Evolutionary conservation across 2,329 filamentous ascomycete genomes (phyloP).

Genomic region (Exophiala viscosa): DNA sequence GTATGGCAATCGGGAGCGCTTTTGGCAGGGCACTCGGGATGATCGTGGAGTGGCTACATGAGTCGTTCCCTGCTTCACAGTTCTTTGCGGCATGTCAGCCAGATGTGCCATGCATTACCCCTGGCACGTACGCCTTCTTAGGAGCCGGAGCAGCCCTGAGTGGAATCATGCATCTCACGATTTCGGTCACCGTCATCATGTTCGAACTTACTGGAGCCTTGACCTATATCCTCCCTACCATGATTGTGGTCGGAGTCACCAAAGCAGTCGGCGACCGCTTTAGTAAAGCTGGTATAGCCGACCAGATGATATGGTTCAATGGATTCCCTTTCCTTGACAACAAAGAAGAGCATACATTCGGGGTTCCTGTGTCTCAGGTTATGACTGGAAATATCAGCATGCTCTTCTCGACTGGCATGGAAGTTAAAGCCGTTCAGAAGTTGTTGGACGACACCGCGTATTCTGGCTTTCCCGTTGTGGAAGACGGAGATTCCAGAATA

Average conservation of each 20-base stretch:
- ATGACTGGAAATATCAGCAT: constrained; percentile 74
- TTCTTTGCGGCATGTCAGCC: constrained; percentile 89
- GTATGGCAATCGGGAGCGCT: constrained; percentile 92
- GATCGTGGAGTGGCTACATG: constrained; percentile 82
- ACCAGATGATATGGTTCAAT: constrained; percentile 98
- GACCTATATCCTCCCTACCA: constrained; percentile 94
- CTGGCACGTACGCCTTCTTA: constrained; percentile 93
- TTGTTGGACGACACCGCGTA: constrained; percentile 75
- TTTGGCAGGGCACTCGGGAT: constrained; percentile 95
- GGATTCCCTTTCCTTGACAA: constrained; percentile 95
- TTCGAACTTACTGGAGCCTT: constrained; percentile 96
- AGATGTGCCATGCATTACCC: constrained; percentile 92
- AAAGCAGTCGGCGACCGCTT: constrained; percentile 89
- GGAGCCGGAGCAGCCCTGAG: constrained; percentile 87
- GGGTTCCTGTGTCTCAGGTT: constrained; percentile 83
- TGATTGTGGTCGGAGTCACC: constrained; percentile 97
- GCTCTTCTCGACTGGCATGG: constrained; percentile 70
- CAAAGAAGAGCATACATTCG: constrained; percentile 96
- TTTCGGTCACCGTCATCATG: constrained; percentile 98
- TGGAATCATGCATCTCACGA: constrained; percentile 97
- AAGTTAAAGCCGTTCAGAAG: constrained; percentile 70
- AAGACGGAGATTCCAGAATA: constrained; percentile 65
- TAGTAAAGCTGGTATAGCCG: constrained; percentile 93
- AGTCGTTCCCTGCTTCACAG: constrained; percentile 72
- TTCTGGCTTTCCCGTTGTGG: constrained; percentile 89